phyloP scores from a whole-genome alignment of 257 asterid genomes.

The Nicotiana tabacum region DNA sequence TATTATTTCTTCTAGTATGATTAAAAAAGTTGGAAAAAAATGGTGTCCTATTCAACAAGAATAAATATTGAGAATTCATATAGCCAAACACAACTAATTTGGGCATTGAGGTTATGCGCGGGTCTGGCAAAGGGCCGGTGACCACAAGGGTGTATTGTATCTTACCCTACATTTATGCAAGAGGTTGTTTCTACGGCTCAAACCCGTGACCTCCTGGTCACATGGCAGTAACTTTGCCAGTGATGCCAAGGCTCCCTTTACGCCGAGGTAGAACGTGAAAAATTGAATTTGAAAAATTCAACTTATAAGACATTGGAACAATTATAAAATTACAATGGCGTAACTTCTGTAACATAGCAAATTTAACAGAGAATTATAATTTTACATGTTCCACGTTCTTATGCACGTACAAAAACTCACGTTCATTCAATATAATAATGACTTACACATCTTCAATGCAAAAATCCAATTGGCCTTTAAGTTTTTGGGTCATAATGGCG shows the following conservation, averaged over 20 bases:
- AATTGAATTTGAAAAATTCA: too few species aligned
- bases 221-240: too few species aligned
- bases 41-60: not conserved
- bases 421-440: not conserved
- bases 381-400: not conserved
- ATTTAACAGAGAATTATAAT: not conserved
- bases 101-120: too few species aligned
- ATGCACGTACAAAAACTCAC: not conserved
- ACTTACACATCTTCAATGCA: constrained; percentile 70
- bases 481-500: constrained; percentile 38
- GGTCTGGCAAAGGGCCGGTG: too few species aligned
- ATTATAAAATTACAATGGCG: too few species aligned
- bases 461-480: constrained; percentile 38
- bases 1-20: not conserved
- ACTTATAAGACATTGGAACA: too few species aligned
- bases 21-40: not conserved
- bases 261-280: too few species aligned
- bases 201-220: too few species aligned
- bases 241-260: too few species aligned
- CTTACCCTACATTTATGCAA: too few species aligned
- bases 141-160: too few species aligned
- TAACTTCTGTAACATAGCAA: not conserved
- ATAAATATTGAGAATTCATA: not conserved
- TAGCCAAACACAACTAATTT: not conserved
- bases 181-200: too few species aligned